A percentile compares a stretch with the other conserved stretches of the same genome.
Conservation (phyloP, 2,329 filamentous ascomycete genomes). For the Penicillium aurantiogriseum region DNA sequence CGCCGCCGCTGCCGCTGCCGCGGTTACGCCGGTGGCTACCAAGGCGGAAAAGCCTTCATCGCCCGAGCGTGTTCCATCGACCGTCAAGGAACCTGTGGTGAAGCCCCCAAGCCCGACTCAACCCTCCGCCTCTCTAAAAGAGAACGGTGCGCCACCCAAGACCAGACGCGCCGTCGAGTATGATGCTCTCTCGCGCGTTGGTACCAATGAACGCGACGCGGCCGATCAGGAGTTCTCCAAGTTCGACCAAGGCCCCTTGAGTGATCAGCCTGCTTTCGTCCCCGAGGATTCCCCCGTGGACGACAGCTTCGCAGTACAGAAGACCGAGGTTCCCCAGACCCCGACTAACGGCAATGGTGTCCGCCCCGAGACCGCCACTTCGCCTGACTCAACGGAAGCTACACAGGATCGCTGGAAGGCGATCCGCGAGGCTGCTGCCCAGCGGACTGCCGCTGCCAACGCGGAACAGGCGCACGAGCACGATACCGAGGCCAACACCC, state of each 20-base stretch:
- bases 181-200: conserved; percentile 60
- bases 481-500: conserved; percentile 58
- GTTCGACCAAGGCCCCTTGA: conserved; percentile 86
- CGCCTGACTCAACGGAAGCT: conserved; percentile 2
- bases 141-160: conserved; percentile 33
- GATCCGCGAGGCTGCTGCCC: conserved; percentile 90
- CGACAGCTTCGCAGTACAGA: conserved; percentile 19
- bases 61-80: conserved; percentile 9
- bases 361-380: conserved; percentile 8
- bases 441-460: conserved; percentile 58
- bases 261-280: conserved; percentile 80
- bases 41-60: conserved; percentile 10
- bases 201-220: conserved; percentile 50
- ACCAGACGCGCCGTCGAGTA: conserved; percentile 52
- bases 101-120: neutral
- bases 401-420: conserved; percentile 85
- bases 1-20: conserved; percentile 4
- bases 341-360: conserved; percentile 19
- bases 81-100: conserved; percentile 26
- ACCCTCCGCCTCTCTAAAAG: conserved; percentile 6
- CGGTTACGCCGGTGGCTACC: conserved; percentile 3
- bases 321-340: conserved; percentile 17
- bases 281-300: conserved; percentile 52
- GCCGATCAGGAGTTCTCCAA: conserved; percentile 55
- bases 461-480: conserved; percentile 23